These are phyloP conservation scores for Eimeria falciformis DNA, from an alignment of 169 alveolate genomes.

Conservation along the genomic window DNA sequence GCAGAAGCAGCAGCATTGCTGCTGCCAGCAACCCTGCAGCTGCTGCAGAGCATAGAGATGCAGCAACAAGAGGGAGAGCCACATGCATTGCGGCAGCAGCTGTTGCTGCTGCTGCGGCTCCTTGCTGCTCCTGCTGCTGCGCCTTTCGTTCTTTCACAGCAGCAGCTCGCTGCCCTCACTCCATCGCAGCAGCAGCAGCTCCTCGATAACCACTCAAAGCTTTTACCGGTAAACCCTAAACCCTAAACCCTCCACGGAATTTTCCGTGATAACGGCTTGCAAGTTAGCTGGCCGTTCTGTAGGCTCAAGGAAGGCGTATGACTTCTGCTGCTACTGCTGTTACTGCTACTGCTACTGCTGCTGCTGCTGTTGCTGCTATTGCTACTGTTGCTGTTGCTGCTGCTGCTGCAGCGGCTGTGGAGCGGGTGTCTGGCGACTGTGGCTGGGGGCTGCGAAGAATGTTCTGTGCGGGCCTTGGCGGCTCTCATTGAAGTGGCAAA, in stretches of 20 bases:
- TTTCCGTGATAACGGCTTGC: neutral
- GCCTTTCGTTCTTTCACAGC: slow-evolving; percentile 22
- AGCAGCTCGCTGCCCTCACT: slow-evolving; percentile 26
- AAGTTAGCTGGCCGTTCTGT: too few relatives aligned
- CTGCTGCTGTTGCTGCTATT: neutral
- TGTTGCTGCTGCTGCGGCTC: slow-evolving; percentile 60
- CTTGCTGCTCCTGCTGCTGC: slow-evolving; percentile 49
- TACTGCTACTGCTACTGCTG: slow-evolving; percentile 11
- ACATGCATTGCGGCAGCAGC: slow-evolving; percentile 63
- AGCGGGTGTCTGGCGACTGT: slow-evolving; percentile 24
- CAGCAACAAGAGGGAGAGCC: slow-evolving; percentile 48
- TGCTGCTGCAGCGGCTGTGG: slow-evolving; percentile 63
- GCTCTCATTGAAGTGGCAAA: slow-evolving; percentile 46
- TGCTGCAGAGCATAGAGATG: slow-evolving; percentile 41
- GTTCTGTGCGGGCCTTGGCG: slow-evolving; percentile 53
- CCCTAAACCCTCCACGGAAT: neutral
- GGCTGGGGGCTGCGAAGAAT: slow-evolving; percentile 48
- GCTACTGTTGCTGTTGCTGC: slow-evolving; percentile 39
- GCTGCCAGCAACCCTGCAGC: slow-evolving; percentile 65
- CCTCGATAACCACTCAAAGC: neutral
- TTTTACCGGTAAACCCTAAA: slow-evolving; percentile 4
- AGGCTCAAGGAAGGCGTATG: too few relatives aligned
- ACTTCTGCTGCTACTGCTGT: slow-evolving; percentile 12
- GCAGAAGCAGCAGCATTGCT: slow-evolving; percentile 51
- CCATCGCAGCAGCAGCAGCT: slow-evolving; percentile 27